Evolutionary conservation across 768 basidiomycete species (phyloP).

Genomic region (Pholiota microspora): DNA sequence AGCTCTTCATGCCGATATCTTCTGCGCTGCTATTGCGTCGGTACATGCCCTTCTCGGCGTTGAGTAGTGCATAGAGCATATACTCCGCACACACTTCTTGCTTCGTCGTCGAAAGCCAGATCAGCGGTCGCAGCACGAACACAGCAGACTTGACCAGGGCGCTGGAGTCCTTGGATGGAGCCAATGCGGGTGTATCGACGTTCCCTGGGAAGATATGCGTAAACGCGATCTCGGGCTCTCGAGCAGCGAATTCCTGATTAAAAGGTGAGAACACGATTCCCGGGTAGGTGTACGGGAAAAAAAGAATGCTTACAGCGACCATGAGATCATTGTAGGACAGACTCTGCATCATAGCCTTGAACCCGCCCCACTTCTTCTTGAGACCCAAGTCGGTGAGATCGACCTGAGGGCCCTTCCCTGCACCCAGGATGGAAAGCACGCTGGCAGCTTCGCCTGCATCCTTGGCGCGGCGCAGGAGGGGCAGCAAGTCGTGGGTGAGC

Average conservation of each 20-base stretch:
- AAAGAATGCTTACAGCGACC: conserved; percentile 25
- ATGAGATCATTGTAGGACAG: conserved; percentile 36
- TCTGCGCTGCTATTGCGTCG: conserved; percentile 19
- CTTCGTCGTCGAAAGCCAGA: conserved; percentile 20
- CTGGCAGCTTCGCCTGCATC: conserved; percentile 34
- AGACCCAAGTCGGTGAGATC: conserved; percentile 34
- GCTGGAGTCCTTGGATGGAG: conserved; percentile 3
- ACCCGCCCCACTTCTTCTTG: conserved; percentile 30
- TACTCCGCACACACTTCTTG: conserved; percentile 27
- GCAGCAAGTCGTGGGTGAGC: conserved; percentile 33
- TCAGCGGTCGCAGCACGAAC: conserved; percentile 17
- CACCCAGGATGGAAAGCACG: conserved; percentile 31
- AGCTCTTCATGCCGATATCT: conserved; percentile 18
- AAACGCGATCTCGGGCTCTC: conserved; percentile 40
- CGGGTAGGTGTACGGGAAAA: neutral
- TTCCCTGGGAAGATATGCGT: conserved; percentile 41
- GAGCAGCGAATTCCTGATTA: conserved; percentile 33
- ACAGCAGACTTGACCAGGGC: conserved; percentile 17
- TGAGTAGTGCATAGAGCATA: conserved; percentile 28
- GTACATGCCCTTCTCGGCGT: conserved; percentile 20
- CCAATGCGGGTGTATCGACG: conserved; percentile 27
- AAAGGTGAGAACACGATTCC: neutral
- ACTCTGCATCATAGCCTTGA: conserved; percentile 22
- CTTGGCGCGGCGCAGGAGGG: conserved; percentile 30
- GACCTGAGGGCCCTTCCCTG: conserved; percentile 19